Evolutionary conservation across 345 rosid genomes (phyloP), one percentile per base, ranked within the genome.

Genomic region (Bruguiera gymnorhiza): DNA sequence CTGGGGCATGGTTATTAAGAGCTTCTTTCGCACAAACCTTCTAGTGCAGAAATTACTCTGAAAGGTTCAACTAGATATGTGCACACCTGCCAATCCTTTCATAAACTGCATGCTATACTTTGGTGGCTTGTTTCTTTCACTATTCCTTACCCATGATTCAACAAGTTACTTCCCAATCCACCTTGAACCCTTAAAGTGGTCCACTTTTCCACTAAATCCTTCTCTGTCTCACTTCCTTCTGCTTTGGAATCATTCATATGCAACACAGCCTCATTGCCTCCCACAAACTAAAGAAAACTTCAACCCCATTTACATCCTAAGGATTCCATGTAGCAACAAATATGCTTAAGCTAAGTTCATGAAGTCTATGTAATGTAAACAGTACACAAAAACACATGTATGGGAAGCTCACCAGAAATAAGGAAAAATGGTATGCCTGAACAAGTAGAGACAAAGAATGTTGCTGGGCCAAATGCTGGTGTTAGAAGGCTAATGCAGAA

Each of bases 401-500:
- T 53, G 20, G 29, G 16, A 19, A 54, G 78, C 99, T 86, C 68
- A 95, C 99, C 86, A 77, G 94, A 95, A 84, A 92, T 75, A 61
- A 95, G 99, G 75, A 92, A 95, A 80, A 95, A 95, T 6, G 98
- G 98, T 55, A 95, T 75, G 72, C 77, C 81, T 10, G 98, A 83
- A 79, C 98, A 95, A 76, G 79, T 83, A 53, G 90, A 91, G 4
- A 83, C 83, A 66, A 85, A 90, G 79, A 75, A 87, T 30, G 99
- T 92, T 30, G 99, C 99, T 51, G 99, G 97, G 72, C 99, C 99
- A 87, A 95, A 92, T 65, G 99, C 85, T 24, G 96, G 96, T 6
- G 96, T 90, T 71, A 94, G 84, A 75, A 95, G 90, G 79, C 99
- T 90, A 68, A 95, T 78, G 71, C 98, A 95, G 72, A 95, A 95